Conservation (phyloP, 1,284 basidiomycete genomes). For the Tranzscheliella williamsii region DNA sequence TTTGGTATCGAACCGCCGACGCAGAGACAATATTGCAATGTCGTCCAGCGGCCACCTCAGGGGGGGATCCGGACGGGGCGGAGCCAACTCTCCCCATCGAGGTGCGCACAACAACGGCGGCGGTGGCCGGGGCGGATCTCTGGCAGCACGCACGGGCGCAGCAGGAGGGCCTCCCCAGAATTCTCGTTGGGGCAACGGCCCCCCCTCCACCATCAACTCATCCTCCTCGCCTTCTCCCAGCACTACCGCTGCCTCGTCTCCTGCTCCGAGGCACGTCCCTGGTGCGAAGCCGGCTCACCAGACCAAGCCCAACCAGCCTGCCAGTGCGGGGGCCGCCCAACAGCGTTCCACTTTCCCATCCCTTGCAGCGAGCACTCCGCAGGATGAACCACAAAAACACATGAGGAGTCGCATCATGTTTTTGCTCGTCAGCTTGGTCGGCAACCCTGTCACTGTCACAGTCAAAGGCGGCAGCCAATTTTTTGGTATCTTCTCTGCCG, state of each 20-base stretch:
- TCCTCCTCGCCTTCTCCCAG: conserved; percentile 5
- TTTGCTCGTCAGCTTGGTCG: conserved; percentile 43
- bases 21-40: too few relatives aligned
- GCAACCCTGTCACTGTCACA: conserved; percentile 47
- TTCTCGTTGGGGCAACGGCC: conserved; percentile 28
- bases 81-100: conserved; percentile 16
- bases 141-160: conserved; percentile 12
- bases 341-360: conserved; percentile 18
- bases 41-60: conserved; percentile 23
- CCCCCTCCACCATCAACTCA: conserved; percentile 12
- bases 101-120: conserved; percentile 12
- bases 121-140: conserved; percentile 13
- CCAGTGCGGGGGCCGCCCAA: neutral
- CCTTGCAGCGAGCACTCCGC: conserved; percentile 5
- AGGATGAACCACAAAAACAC: conserved; percentile 28
- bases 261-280: conserved; percentile 7
- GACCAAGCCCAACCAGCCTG: conserved; percentile 10
- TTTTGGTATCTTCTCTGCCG: conserved; percentile 54
- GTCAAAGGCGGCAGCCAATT: conserved; percentile 42
- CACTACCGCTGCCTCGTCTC: too few relatives aligned
- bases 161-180: conserved; percentile 12
- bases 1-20: too few relatives aligned
- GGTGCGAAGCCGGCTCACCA: neutral
- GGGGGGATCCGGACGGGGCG: conserved; percentile 11
- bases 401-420: conserved; percentile 47